Conservation (phyloP, 108 stramenopile genomes). For the Cyclotella kingstonii region DNA sequence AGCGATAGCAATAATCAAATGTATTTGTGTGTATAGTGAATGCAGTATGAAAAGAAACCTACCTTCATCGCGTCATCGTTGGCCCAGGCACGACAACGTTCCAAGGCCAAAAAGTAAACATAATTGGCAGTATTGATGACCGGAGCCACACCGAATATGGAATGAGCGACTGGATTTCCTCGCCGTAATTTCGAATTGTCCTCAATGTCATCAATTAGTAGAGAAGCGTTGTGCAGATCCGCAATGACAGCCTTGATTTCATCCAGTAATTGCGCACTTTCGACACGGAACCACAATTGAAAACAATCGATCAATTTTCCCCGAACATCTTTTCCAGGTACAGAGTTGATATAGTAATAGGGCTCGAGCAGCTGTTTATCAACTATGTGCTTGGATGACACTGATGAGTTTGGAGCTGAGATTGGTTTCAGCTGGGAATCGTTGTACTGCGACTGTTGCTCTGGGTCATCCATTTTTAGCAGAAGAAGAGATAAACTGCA, state of each 20-base stretch:
- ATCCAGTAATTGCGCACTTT: conserved; percentile 37
- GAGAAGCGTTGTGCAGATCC: conserved; percentile 89
- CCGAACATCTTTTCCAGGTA: conserved; percentile 82
- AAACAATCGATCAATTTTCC: conserved; percentile 84
- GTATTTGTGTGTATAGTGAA: too few species aligned
- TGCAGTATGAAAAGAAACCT: too few species aligned
- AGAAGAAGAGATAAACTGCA: too few species aligned
- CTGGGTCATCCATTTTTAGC: too few species aligned
- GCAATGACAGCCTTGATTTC: conserved; percentile 69
- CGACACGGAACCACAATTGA: conserved; percentile 73
- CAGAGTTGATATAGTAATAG: conserved; percentile 77
- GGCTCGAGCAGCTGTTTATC: conserved; percentile 54
- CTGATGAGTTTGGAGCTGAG: conserved; percentile 1
- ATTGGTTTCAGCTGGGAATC: too few species aligned
- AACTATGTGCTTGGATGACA: conserved; percentile 8
- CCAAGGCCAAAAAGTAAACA: conserved; percentile 92
- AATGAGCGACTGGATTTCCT: conserved; percentile 91
- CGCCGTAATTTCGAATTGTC: conserved; percentile 91
- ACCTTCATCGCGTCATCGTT: conserved; percentile 68
- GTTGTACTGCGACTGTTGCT: too few species aligned
- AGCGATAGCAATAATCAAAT: too few species aligned
- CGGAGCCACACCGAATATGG: conserved; percentile 87
- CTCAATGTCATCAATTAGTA: conserved; percentile 97
- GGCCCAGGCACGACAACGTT: conserved; percentile 65
- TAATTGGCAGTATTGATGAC: conserved; percentile 97